Base-by-base conservation (phyloP, 2,329 filamentous ascomycete species). In the Fusarium tjaetaba region DNA sequence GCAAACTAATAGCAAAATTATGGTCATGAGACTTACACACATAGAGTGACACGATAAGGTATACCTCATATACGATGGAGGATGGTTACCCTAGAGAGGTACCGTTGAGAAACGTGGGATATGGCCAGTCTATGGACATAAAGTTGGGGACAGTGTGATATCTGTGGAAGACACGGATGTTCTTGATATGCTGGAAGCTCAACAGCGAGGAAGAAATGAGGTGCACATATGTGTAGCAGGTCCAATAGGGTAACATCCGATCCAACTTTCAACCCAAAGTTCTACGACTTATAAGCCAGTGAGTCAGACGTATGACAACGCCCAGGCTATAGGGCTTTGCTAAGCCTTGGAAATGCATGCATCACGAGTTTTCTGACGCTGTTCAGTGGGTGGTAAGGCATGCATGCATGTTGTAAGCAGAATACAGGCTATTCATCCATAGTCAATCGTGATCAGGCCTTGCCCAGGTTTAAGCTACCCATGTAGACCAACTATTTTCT, bases 351-450 rank as follows among this genome's bases (percentile, higher is more conserved):
- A 30, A n/a, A 41, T 65, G 70, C 55, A 41, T 49, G 38, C 55
- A 56, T 70, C 52, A 56, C n/a, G 24, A 56, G 38, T 45, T 49
- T 70, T 42, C 39, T 60, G 34, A 66, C 39, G 43, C 22, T 46
- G 42, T 42, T 59, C 15, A 57, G 51, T 41, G 30, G 24, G 39
- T 36, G 43, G 38, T 53, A 67, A 39, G 46, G 45, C 11, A 32
- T 45, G 53, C 24, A 55, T 49, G 41, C 52, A 59, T 67, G 20
- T 22, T 32, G 39, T 56, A 53, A 48, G 41, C 30, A 26, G 18
- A 39, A 49, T 48, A n/a, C 48, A 71, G 45, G 53, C 48, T 41
- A 67, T 48, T 59, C 36, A 16, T 16, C 28, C 34, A 36, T 36
- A 36, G 16, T 32, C 11, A 24, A 59, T 45, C 22, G 14, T 30